Evolutionary conservation across 306 rosid species (phyloP).

Genomic region (Trifolium repens): DNA sequence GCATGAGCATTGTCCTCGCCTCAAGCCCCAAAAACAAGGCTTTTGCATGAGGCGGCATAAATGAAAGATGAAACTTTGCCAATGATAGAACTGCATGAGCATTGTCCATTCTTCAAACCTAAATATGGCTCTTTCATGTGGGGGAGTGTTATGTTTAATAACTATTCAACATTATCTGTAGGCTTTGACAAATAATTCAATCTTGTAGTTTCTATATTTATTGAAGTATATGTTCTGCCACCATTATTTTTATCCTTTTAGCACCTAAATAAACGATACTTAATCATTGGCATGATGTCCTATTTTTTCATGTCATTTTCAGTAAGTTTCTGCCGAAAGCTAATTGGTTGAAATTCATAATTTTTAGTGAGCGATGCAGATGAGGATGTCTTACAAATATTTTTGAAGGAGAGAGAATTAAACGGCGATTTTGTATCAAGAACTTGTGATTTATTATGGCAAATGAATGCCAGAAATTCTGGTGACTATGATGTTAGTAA

Average conservation of each 20-base stretch:
- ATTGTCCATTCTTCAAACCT: neutral
- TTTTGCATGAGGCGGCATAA: neutral
- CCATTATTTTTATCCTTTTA: slow-evolving; percentile 5
- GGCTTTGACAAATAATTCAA: neutral
- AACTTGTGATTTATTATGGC: slow-evolving; percentile 85
- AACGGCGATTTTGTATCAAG: slow-evolving; percentile 79
- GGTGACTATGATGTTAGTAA: slow-evolving; percentile 44
- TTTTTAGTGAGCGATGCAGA: slow-evolving; percentile 61
- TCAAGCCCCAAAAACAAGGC: neutral
- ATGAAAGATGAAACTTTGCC: neutral
- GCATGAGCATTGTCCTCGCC: slow-evolving; percentile 4
- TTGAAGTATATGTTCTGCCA: slow-evolving; percentile 16
- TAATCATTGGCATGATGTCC: neutral
- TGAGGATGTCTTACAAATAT: slow-evolving; percentile 72
- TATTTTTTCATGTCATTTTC: slow-evolving; percentile 22
- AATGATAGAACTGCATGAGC: neutral
- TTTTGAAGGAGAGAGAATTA: slow-evolving; percentile 74
- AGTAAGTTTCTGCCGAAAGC: slow-evolving; percentile 27
- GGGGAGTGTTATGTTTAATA: slow-evolving; percentile 3
- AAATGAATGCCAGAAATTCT: slow-evolving; percentile 47
- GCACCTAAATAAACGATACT: neutral
- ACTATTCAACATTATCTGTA: neutral
- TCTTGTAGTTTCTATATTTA: slow-evolving; percentile 13
- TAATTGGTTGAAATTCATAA: slow-evolving; percentile 41
- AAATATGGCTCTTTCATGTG: neutral